Base-by-base conservation (phyloP, 352 stramenopile genomes). In the Phytophthora brassicae region DNA sequence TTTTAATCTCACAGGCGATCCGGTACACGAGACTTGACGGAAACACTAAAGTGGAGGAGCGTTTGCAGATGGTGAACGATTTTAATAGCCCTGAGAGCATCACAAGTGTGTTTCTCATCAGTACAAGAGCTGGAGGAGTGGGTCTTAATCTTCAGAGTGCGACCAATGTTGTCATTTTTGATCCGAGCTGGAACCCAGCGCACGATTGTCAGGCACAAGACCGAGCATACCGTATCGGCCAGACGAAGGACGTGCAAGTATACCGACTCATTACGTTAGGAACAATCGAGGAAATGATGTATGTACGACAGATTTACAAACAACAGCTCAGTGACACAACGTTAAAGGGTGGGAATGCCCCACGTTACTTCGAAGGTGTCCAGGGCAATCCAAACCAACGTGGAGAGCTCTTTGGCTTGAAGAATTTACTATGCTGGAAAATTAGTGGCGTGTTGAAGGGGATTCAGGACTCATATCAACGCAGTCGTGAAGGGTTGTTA, bases 211-310 rank as follows among this genome's bases (percentile, higher is more conserved):
- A 96, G 56, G 86, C 85, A 4, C 82, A 93, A 53, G 84, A 93
- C 56, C 78, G 88, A 31, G 86, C 85, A 9, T 96, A 94, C 57
- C 82, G 88, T 12, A 94, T 96, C 29, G 86, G 87, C 0, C 88
- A 95, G 56, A 94, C 82, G 13, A 90, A 89, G 38, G 78, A 95
- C 56, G 88, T 96, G 0, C 72, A 94, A 42, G 82, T 94, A 19
- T 95, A 94, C 57, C 71, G 88, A 11, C 55, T 95, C 22, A 90
- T 96, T 58, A 94, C 84, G 26, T 59, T 92, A 9, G 83, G 83
- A 5, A 94, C 82, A 46, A 92, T 95, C 24, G 88, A 96, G 60
- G 86, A 96, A 56, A 95, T 93, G 81, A 94, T 95, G 16, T 95
- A 95, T 43, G 78, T 88, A 28, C 77, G 84, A 0, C 86, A 95